Conservation (phyloP, 2,329 filamentous ascomycete species). For the Cadophora gregata region DNA sequence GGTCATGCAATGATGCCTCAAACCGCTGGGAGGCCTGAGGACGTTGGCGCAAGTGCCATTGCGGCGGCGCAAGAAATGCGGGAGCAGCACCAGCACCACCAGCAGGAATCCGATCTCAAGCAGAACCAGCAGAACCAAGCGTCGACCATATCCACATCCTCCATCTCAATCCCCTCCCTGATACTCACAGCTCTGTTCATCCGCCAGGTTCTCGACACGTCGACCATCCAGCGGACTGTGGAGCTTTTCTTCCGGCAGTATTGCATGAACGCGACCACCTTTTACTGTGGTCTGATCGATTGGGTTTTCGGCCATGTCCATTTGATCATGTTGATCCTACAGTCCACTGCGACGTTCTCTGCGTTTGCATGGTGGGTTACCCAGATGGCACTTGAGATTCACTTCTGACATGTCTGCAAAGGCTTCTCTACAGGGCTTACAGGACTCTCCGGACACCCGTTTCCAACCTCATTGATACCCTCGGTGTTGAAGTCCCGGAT, state of each 20-base stretch:
- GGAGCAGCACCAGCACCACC: constrained; percentile 7
- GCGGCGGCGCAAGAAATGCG: constrained; percentile 13
- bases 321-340: constrained; percentile 34
- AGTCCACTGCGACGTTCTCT: constrained; percentile 43
- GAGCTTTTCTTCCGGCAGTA: constrained; percentile 18
- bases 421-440: constrained; percentile 85
- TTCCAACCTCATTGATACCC: constrained; percentile 85
- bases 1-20: constrained; percentile 15
- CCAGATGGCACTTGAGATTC: neutral
- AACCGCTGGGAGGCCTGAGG: constrained; percentile 5
- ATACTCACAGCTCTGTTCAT: neutral
- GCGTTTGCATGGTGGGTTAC: constrained; percentile 42
- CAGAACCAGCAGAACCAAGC: neutral
- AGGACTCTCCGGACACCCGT: constrained; percentile 91
- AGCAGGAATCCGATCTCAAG: neutral
- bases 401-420: constrained; percentile 46
- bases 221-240: neutral
- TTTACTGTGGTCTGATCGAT: constrained; percentile 42
- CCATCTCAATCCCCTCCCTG: neutral
- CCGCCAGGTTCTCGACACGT: neutral
- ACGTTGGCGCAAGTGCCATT: neutral
- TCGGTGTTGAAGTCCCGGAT: constrained; percentile 92
- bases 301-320: constrained; percentile 46
- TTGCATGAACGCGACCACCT: constrained; percentile 45
- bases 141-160: neutral